A percentile compares a stretch with the other conserved stretches of the same genome.
Evolutionary conservation across 2,329 filamentous ascomycete genomes (phyloP).

Genomic region (Rutstroemia sp.): DNA sequence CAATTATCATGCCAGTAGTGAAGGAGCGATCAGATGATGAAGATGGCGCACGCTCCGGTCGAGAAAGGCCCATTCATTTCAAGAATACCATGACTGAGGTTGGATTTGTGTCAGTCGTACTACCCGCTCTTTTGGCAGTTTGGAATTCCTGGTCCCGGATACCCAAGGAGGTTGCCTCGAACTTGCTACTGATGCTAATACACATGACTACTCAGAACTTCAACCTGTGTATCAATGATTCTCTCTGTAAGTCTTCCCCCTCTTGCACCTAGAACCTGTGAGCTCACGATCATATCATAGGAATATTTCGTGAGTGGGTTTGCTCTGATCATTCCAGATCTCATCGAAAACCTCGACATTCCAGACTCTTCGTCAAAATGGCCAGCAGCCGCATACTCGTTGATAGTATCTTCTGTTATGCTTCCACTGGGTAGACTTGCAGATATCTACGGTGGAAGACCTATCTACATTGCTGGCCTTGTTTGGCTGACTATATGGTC

Average conservation of each 20-base stretch:
- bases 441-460: constrained; percentile 52
- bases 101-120: constrained; percentile 6
- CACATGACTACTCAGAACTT: not conserved
- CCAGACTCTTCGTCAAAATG: constrained; percentile 50
- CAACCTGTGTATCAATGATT: constrained; percentile 4
- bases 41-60: not conserved
- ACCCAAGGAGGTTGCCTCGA: not conserved
- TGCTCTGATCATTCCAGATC: constrained; percentile 57
- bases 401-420: constrained; percentile 45
- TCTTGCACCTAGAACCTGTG: not conserved
- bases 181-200: not conserved
- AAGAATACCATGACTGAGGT: constrained; percentile 8
- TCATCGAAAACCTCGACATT: constrained; percentile 54
- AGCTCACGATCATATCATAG: constrained; percentile 18
- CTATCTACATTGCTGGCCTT: constrained; percentile 49
- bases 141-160: too few relatives aligned
- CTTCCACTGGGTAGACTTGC: constrained; percentile 52
- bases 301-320: constrained; percentile 67
- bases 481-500: constrained; percentile 60
- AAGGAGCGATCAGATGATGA: too few relatives aligned
- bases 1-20: too few relatives aligned
- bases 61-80: constrained; percentile 8
- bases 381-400: constrained; percentile 52
- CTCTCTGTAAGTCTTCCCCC: constrained; percentile 2
- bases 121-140: not conserved